phyloP scores from a whole-genome alignment of 2,329 filamentous ascomycete genomes.

The Trichoderma brevicompactum region DNA sequence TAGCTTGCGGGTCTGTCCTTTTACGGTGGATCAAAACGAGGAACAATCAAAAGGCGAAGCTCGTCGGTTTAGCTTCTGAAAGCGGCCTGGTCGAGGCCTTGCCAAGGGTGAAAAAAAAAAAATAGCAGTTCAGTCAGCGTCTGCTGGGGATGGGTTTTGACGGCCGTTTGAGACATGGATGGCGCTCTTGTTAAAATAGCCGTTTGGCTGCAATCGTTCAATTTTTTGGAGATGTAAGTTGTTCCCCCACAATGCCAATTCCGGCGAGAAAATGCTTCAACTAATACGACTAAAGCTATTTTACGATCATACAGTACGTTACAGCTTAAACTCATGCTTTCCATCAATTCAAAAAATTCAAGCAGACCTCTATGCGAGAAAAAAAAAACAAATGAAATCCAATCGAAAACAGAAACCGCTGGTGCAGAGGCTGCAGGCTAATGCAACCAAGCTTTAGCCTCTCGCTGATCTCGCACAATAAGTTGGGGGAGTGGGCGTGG shows the following conservation, averaged over 20 bases:
- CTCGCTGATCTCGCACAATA: neutral
- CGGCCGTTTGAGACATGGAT: neutral
- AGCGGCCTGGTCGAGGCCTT: neutral
- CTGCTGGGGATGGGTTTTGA: too few species aligned
- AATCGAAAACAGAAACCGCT: neutral
- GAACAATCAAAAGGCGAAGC: neutral
- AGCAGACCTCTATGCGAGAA: too few species aligned
- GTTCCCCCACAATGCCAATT: neutral
- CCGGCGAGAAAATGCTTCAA: neutral
- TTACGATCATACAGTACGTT: too few species aligned
- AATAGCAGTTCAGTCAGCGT: neutral
- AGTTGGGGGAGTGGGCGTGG: constrained; percentile 10
- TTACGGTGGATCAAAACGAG: neutral
- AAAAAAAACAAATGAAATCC: neutral
- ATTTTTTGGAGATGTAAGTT: neutral
- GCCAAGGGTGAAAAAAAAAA: neutral
- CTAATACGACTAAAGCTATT: too few species aligned
- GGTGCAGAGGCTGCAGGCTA: neutral
- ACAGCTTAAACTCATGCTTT: too few species aligned
- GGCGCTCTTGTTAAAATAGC: neutral
- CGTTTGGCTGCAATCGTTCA: neutral
- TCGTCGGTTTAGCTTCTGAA: constrained; percentile 23
- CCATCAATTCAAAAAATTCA: too few species aligned
- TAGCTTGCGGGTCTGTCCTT: constrained; percentile 18
- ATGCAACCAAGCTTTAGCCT: constrained; percentile 9